Conservation (phyloP, 768 basidiomycete genomes). For the Cystofilobasidium bisporidii region DNA sequence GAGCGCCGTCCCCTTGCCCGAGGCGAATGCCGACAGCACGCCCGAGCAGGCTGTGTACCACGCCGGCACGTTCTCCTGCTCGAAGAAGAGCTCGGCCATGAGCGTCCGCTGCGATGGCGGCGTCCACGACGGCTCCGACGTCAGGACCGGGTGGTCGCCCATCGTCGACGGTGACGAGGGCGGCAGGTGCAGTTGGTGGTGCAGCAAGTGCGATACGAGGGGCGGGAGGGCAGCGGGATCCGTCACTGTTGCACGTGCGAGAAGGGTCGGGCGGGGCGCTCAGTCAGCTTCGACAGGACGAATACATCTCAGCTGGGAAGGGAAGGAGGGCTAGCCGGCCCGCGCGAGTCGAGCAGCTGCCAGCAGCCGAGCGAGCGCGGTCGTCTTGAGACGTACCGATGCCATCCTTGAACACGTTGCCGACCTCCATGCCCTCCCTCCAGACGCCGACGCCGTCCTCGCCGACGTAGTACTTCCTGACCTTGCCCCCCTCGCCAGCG, state of each 20-base stretch:
- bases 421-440: constrained; percentile 80
- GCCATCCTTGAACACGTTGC: constrained; percentile 71
- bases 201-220: constrained; percentile 39
- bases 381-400: constrained; percentile 51
- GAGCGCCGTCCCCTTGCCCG: constrained; percentile 92
- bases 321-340: too few relatives aligned
- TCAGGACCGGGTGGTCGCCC: constrained; percentile 78
- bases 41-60: constrained; percentile 94
- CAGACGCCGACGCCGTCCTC: constrained; percentile 82
- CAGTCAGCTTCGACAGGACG: too few relatives aligned
- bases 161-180: constrained; percentile 43
- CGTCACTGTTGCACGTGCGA: constrained; percentile 47
- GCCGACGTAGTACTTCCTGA: constrained; percentile 58
- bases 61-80: constrained; percentile 86
- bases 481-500: constrained; percentile 26
- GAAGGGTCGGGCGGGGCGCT: constrained; percentile 57
- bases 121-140: constrained; percentile 97
- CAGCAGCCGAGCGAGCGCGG: not conserved
- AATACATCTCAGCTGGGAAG: too few relatives aligned
- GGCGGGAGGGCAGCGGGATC: constrained; percentile 38
- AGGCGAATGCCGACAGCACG: constrained; percentile 92
- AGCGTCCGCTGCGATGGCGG: constrained; percentile 81
- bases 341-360: not conserved
- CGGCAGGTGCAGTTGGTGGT: constrained; percentile 59
- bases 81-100: constrained; percentile 96